These are phyloP conservation scores for Acer saccharum DNA, from an alignment of 345 rosid species.

Conservation along the genomic window DNA sequence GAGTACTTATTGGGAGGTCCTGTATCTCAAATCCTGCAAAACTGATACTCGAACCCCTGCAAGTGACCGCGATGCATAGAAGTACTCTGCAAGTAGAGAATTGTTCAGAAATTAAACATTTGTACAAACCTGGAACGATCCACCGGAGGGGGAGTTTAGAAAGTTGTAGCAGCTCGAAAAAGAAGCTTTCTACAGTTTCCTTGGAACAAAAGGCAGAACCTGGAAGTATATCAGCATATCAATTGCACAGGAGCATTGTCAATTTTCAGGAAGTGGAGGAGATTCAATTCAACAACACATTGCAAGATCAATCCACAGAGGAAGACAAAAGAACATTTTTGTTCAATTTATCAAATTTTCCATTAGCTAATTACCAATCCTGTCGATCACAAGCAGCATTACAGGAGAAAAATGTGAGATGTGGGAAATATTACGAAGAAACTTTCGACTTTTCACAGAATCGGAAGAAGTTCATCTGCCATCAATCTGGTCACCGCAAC, in stretches of 20 bases:
- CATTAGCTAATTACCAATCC: neutral
- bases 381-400: too few relatives aligned
- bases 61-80: neutral
- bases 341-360: constrained; percentile 16
- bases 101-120: neutral
- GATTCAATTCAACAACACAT: neutral
- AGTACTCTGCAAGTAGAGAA: neutral
- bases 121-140: neutral
- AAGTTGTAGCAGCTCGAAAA: constrained; percentile 18
- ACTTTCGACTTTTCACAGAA: neutral
- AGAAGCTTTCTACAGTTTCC: neutral
- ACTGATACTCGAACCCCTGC: neutral
- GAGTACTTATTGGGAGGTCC: neutral
- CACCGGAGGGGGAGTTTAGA: neutral
- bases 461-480: constrained; percentile 4
- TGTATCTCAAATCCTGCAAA: neutral
- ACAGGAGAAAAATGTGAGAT: too few relatives aligned
- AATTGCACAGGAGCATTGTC: neutral
- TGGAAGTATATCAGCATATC: neutral
- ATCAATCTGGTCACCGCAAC: neutral
- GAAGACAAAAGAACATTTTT: constrained; percentile 26
- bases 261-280: constrained; percentile 26
- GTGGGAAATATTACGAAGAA: neutral
- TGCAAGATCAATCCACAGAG: constrained; percentile 4
- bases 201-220: constrained; percentile 11